Base-by-base conservation (phyloP, 371 early-diverging fungal genomes). In the Smittium culicis region DNA sequence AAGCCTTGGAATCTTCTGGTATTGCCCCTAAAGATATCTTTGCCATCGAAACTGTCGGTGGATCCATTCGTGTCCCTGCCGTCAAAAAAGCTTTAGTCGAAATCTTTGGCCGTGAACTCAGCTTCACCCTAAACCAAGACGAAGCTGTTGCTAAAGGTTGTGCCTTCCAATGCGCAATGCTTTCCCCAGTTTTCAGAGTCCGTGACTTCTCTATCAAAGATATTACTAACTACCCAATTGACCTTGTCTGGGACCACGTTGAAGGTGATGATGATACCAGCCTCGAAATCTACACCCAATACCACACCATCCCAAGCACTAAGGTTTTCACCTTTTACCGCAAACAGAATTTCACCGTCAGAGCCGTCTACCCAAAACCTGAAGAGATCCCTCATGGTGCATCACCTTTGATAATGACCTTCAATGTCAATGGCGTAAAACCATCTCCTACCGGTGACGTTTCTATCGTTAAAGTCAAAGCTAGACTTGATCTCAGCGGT, bases 161-260 rank as follows among this genome's bases (percentile, higher is more conserved):
- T 71, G 96, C 96, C 57, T 84, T 96, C 61, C 91, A 91, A 82
- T 96, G 96, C 80, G 98, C 98, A 74, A 93, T 96, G 79, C 79
- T 93, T 67, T 93, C 93, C 35, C 98, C 98, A n/a, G 90, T 90
- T 64, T 94, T 97, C 89, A 91, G 91, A 79, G 96, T 95, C 71
- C 92, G 96, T 70, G 96, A 96, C 66, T 95, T 96, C 79, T 75
- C 85, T 35, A 86, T 96, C 71, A 84, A 89, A 72, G 98, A 97
- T 80, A 82, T 91, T 74, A 87, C 86, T 74, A 79, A 79, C 67
- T 88, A 86, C 76, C 90, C 90, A 65, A 83, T 91, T 73, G 83
- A 83, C 73, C 77, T 86, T 74, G 79, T 81, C 66, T 89, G 89
- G 88, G 83, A 83, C 61, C 79, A 81, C 3, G 79, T 83, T n/a